Evolutionary conservation across 306 rosid genomes (phyloP).

Genomic region (Myrica gale): DNA sequence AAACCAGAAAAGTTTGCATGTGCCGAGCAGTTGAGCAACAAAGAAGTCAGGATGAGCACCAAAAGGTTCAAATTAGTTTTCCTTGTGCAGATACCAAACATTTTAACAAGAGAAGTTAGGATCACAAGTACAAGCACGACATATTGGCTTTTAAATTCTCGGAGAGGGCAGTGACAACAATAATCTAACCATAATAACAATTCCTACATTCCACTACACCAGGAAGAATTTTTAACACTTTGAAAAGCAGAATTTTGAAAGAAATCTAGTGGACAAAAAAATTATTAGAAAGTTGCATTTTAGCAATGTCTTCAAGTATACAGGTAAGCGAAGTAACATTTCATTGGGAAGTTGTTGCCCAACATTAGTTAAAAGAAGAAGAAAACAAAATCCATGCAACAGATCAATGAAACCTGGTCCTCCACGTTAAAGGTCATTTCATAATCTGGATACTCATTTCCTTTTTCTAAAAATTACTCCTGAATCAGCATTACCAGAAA

Average conservation of each 20-base stretch:
- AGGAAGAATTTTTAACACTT: not conserved
- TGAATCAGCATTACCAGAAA: not conserved
- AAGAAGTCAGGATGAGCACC: slow-evolving; percentile 15
- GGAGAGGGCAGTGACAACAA: not conserved
- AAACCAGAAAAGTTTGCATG: slow-evolving; percentile 19
- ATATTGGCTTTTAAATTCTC: not conserved
- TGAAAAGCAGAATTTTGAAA: not conserved
- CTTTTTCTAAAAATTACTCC: not conserved
- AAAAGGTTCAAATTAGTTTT: not conserved
- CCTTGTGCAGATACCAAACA: not conserved
- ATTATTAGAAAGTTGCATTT: not conserved
- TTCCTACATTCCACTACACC: slow-evolving; percentile 17
- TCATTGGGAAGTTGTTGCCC: too few relatives aligned
- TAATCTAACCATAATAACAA: too few relatives aligned
- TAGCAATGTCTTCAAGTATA: too few relatives aligned
- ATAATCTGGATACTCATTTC: not conserved
- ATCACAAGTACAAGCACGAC: not conserved
- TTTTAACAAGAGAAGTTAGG: not conserved
- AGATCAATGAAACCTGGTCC: too few relatives aligned
- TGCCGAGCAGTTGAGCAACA: slow-evolving; percentile 18
- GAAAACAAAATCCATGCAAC: too few relatives aligned
- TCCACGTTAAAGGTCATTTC: not conserved
- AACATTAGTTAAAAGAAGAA: too few relatives aligned
- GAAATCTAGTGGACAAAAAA: not conserved
- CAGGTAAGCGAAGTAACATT: too few relatives aligned